phyloP scores from a whole-genome alignment of 2,329 filamentous ascomycete species.

The Colletotrichum graminicola region DNA sequence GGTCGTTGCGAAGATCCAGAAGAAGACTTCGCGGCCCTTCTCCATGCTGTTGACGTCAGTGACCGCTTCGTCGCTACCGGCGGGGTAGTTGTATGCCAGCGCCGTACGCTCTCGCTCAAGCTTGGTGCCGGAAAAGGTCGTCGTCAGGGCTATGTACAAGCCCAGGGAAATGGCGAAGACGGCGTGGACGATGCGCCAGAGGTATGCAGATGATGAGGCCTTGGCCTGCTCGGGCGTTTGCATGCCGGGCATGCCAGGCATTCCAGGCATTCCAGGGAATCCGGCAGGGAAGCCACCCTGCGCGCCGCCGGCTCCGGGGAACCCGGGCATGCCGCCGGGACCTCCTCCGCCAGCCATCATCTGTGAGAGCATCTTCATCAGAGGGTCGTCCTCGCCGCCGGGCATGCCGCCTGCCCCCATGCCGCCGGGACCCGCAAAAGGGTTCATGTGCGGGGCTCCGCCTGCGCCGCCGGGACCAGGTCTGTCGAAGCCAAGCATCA shows the following conservation, averaged over 20 bases:
- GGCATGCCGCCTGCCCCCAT: constrained; percentile 41
- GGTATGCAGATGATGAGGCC: constrained; percentile 53
- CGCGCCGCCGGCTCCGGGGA: constrained; percentile 22
- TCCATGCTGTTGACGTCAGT: constrained; percentile 48
- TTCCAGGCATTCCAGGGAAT: constrained; percentile 55
- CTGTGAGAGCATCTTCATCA: constrained; percentile 78
- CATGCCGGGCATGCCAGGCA: constrained; percentile 52
- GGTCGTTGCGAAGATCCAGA: constrained; percentile 84
- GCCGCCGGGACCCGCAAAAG: constrained; percentile 57
- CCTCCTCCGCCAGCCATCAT: constrained; percentile 66
- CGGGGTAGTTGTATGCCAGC: constrained; percentile 50
- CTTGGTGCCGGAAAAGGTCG: constrained; percentile 76
- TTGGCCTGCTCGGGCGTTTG: constrained; percentile 51
- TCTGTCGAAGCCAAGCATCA: constrained; percentile 71
- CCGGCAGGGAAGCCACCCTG: constrained; percentile 47
- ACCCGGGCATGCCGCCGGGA: constrained; percentile 43
- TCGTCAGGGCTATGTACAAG: constrained; percentile 76
- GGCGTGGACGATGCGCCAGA: constrained; percentile 82
- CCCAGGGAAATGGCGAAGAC: constrained; percentile 78
- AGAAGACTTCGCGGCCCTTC: constrained; percentile 67
- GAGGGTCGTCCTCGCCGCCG: constrained; percentile 61
- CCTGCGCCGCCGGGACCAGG: constrained; percentile 37
- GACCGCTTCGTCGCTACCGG: constrained; percentile 47
- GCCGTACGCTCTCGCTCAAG: constrained; percentile 64
- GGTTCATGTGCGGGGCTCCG: constrained; percentile 46